Percentiles rank a stretch among this genome's conserved stretches.
phyloP scores from a whole-genome alignment of 1,284 basidiomycete species.

The Ustilago nuda region DNA sequence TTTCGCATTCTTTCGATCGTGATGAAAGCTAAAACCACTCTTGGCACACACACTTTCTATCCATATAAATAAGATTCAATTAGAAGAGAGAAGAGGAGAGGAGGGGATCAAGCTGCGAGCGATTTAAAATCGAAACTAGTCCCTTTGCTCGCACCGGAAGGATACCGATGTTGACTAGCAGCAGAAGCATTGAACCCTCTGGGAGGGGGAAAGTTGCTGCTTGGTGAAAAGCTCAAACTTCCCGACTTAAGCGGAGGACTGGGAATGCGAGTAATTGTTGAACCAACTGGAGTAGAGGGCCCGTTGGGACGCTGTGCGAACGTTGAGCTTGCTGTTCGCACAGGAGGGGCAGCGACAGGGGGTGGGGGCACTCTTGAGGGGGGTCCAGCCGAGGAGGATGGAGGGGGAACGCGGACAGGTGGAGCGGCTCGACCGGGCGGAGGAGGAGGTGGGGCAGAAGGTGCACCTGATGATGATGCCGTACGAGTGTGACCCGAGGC shows the following conservation, averaged over 20 bases:
- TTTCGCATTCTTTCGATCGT: not conserved
- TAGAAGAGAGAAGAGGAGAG: not conserved
- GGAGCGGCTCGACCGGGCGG: slow-evolving; percentile 78
- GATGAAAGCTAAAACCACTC: not conserved
- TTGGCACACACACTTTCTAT: not conserved
- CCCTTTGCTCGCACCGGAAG: slow-evolving; percentile 42
- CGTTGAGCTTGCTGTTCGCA: slow-evolving; percentile 51
- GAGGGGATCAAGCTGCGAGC: slow-evolving; percentile 15
- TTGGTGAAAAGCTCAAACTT: slow-evolving; percentile 36
- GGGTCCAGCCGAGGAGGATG: slow-evolving; percentile 74
- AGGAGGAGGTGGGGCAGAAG: slow-evolving; percentile 75
- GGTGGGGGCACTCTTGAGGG: slow-evolving; percentile 76
- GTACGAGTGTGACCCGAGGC: slow-evolving; percentile 41
- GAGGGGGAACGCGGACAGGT: slow-evolving; percentile 75
- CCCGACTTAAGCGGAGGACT: slow-evolving; percentile 42
- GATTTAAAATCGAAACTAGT: slow-evolving; percentile 34
- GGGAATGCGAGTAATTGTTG: slow-evolving; percentile 28
- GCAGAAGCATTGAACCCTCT: slow-evolving; percentile 39
- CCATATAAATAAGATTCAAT: not conserved
- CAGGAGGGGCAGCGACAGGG: slow-evolving; percentile 70
- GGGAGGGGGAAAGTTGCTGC: slow-evolving; percentile 44
- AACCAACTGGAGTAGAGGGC: not conserved
- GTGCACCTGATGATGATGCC: slow-evolving; percentile 21
- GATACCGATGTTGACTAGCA: slow-evolving; percentile 44
- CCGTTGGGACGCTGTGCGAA: slow-evolving; percentile 29